Conservation (phyloP, 768 basidiomycete genomes). For the Gelatoporia subvermispora region DNA sequence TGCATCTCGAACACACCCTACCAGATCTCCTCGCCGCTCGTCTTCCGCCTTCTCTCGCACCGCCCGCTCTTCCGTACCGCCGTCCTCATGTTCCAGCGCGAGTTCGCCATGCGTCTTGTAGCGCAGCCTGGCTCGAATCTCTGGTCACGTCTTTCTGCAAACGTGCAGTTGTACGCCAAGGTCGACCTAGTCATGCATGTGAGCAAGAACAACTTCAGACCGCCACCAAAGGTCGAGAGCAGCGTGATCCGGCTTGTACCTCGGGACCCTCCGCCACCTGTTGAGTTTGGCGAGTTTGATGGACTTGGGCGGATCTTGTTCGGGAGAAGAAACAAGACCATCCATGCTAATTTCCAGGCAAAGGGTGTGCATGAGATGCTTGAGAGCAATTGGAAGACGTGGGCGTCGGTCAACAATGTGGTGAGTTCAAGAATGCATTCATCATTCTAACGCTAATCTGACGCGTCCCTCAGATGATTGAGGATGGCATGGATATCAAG, state of each 20-base stretch:
- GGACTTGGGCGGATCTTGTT: conserved; percentile 91
- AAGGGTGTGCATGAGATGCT: conserved; percentile 95
- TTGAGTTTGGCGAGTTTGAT: conserved; percentile 97
- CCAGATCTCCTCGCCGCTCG: conserved; percentile 96
- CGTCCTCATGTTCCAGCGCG: conserved; percentile 99
- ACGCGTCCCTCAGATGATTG: conserved; percentile 46
- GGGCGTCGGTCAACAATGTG: conserved; percentile 78
- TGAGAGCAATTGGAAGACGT: conserved; percentile 89
- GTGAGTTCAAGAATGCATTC: conserved; percentile 37
- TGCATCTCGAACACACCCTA: conserved; percentile 99
- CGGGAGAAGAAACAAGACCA: conserved; percentile 82
- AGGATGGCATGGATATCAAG: conserved; percentile 68
- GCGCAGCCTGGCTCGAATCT: conserved; percentile 78
- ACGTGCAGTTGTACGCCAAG: conserved; percentile 96
- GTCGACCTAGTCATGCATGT: conserved; percentile 97
- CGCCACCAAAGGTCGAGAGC: conserved; percentile 91
- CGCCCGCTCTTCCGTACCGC: conserved; percentile 90
- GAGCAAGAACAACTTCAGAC: conserved; percentile 94
- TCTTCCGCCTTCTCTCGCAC: conserved; percentile 95
- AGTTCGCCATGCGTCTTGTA: conserved; percentile 90
- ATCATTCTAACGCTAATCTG: neutral
- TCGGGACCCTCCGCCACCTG: conserved; percentile 90
- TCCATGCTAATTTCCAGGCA: conserved; percentile 86
- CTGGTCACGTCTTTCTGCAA: conserved; percentile 94
- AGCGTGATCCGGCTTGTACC: conserved; percentile 90